A percentile compares a stretch with the other conserved stretches of the same genome.
These are phyloP conservation scores for Sherardia arvensis DNA, from an alignment of 257 asterid species.

Conservation along the genomic window DNA sequence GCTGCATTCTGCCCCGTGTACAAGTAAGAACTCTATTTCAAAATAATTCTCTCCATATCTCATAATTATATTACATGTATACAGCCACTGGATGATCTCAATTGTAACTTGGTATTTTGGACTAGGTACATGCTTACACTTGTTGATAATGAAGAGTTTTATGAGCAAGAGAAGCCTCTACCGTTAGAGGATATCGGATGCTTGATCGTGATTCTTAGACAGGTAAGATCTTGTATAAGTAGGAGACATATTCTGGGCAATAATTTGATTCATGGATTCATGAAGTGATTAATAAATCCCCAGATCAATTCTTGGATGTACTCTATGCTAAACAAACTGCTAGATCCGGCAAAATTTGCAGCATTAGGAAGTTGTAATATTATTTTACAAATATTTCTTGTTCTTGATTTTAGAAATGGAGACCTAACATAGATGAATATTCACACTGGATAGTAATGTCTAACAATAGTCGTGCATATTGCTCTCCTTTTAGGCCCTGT, in stretches of 20 bases:
- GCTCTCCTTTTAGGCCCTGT: slow-evolving; percentile 53
- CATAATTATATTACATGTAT: background rate
- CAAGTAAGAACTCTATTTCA: slow-evolving; percentile 47
- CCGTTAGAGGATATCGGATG: slow-evolving; percentile 66
- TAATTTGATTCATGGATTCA: background rate
- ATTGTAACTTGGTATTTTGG: slow-evolving; percentile 18
- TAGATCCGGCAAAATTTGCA: background rate
- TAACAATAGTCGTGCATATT: background rate
- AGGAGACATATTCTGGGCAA: slow-evolving; percentile 1
- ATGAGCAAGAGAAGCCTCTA: slow-evolving; percentile 89
- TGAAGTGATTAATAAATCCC: background rate
- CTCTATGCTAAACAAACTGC: background rate
- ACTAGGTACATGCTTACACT: slow-evolving; percentile 89
- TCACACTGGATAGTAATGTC: too few species aligned
- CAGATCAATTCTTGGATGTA: slow-evolving; percentile 3
- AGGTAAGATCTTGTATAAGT: slow-evolving; percentile 38
- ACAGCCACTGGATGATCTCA: slow-evolving; percentile 15
- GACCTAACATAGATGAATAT: background rate
- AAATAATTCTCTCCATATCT: slow-evolving; percentile 4
- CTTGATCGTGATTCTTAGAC: slow-evolving; percentile 76
- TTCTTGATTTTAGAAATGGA: background rate
- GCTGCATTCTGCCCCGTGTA: slow-evolving; percentile 95
- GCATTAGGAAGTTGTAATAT: background rate
- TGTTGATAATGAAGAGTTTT: slow-evolving; percentile 95
- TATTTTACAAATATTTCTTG: background rate